Evolutionary conservation across 202 grass and related monocot genomes (phyloP).

Genomic region (Digitaria exilis): DNA sequence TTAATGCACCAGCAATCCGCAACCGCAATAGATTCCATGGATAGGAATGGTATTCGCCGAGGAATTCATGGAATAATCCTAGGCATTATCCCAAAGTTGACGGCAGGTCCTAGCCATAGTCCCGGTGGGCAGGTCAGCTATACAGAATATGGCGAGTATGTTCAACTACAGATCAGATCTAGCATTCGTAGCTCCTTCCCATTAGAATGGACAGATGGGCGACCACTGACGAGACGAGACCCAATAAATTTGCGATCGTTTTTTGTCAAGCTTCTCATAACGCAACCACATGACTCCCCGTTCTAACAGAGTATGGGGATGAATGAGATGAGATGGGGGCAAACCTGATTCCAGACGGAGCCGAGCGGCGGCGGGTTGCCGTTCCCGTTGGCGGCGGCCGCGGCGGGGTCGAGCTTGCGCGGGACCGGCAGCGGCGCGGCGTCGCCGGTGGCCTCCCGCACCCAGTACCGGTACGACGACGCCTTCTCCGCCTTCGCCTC

Average conservation of each 20-base stretch:
- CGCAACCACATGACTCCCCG: background rate
- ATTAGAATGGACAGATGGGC: background rate
- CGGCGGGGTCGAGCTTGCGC: conserved; percentile 62
- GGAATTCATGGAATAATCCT: background rate
- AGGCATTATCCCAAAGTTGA: background rate
- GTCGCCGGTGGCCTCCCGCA: conserved; percentile 63
- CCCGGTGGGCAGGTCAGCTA: no score
- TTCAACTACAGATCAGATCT: background rate
- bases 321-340: background rate
- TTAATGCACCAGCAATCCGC: background rate
- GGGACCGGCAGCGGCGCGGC: conserved; percentile 70
- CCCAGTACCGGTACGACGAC: conserved; percentile 95
- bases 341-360: conserved; percentile 97
- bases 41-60: background rate
- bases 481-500: conserved; percentile 43
- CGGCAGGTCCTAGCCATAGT: background rate
- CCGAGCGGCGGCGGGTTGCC: conserved; percentile 61
- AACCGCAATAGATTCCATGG: background rate
- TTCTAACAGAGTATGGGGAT: background rate
- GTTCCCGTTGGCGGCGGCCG: conserved; percentile 43
- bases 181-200: background rate
- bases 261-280: background rate
- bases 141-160: background rate
- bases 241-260: background rate
- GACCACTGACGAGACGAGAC: background rate